Conservation (phyloP, 139 green algal species). For the Mesostigma viride region DNA sequence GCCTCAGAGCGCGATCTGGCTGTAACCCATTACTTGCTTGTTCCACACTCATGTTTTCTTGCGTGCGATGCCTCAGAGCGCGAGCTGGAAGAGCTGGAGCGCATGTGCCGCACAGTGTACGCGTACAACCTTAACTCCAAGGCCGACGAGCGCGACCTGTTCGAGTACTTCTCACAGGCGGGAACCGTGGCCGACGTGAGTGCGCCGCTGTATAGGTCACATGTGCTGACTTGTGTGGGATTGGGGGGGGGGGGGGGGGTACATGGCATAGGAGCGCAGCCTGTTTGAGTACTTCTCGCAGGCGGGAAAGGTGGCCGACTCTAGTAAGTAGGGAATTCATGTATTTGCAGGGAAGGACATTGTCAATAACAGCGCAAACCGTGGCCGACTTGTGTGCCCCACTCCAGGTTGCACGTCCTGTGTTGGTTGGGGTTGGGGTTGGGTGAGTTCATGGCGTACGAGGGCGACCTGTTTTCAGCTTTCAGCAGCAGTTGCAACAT, state of each 20-base stretch:
- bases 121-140: slow-evolving; percentile 71
- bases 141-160: slow-evolving; percentile 75
- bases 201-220: background rate
- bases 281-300: slow-evolving; percentile 73
- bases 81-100: slow-evolving; percentile 48
- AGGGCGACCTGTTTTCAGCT: too few species aligned
- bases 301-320: slow-evolving; percentile 62
- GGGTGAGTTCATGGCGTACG: too few species aligned
- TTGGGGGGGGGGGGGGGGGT: too few species aligned
- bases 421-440: too few species aligned
- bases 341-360: too few species aligned
- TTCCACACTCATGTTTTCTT: background rate
- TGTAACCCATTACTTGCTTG: background rate
- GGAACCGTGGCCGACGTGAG: slow-evolving; percentile 56
- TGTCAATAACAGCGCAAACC: too few species aligned
- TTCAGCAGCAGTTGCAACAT: too few species aligned
- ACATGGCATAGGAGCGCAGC: slow-evolving; percentile 65
- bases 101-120: slow-evolving; percentile 71
- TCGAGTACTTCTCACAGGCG: slow-evolving; percentile 63
- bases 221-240: background rate
- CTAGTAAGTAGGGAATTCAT: too few species aligned
- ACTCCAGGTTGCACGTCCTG: too few species aligned
- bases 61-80: slow-evolving; percentile 13
- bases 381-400: too few species aligned
- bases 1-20: background rate